A percentile compares a stretch with the other conserved stretches of the same genome.
phyloP scores from a whole-genome alignment of 768 basidiomycete species.

The Russula sp. region DNA sequence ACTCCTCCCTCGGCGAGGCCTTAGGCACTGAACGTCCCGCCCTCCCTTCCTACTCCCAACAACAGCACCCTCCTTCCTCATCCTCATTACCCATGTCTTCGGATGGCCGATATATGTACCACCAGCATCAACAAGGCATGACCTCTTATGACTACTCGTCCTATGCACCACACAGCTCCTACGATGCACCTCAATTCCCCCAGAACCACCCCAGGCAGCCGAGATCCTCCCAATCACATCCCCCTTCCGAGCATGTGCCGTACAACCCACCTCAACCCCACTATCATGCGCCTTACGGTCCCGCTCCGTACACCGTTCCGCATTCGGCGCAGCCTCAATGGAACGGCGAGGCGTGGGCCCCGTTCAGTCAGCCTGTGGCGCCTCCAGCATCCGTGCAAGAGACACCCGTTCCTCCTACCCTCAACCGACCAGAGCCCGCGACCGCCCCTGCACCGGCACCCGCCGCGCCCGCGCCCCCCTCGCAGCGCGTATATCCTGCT shows the following conservation, averaged over 20 bases:
- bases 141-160: constrained; percentile 45
- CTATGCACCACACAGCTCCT: constrained; percentile 31
- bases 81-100: constrained; percentile 35
- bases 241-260: constrained; percentile 25
- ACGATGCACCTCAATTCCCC: constrained; percentile 27
- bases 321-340: constrained; percentile 20
- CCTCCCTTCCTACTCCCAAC: constrained; percentile 17
- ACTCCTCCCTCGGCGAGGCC: constrained; percentile 25
- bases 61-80: constrained; percentile 8
- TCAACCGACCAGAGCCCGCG: constrained; percentile 11
- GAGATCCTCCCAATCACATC: constrained; percentile 26
- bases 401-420: constrained; percentile 1
- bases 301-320: constrained; percentile 18
- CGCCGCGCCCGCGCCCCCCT: constrained; percentile 16
- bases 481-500: constrained; percentile 28
- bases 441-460: constrained; percentile 23
- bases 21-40: constrained; percentile 17
- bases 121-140: constrained; percentile 34
- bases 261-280: constrained; percentile 23
- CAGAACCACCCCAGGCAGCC: constrained; percentile 24
- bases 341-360: constrained; percentile 22
- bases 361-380: constrained; percentile 11
- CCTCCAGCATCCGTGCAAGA: constrained; percentile 15
- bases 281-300: constrained; percentile 20
- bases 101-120: constrained; percentile 51